Evolutionary conservation across 352 stramenopile species (phyloP).

Genomic region (Pythium guiyangense): DNA sequence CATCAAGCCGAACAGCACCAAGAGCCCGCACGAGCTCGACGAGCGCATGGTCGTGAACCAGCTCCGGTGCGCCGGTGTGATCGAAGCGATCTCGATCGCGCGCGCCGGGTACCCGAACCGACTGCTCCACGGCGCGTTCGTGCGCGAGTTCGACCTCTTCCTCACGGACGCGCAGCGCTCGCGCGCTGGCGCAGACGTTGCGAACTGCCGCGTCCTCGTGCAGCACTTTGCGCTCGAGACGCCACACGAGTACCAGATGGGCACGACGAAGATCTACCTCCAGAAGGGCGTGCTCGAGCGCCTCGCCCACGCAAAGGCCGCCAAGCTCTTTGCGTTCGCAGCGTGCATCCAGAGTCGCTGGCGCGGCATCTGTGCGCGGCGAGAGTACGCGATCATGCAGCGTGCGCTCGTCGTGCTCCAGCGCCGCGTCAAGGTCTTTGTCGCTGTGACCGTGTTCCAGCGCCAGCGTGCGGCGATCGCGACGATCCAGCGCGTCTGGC

Average conservation of each 20-base stretch:
- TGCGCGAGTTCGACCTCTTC: conserved; percentile 64
- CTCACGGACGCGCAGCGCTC: conserved; percentile 34
- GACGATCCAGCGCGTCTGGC: conserved; percentile 29
- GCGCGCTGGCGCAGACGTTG: conserved; percentile 7
- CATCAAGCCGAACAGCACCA: conserved; percentile 82
- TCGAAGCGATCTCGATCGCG: conserved; percentile 77
- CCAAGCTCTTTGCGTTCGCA: conserved; percentile 62
- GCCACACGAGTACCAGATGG: conserved; percentile 77
- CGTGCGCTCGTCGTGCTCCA: conserved; percentile 43
- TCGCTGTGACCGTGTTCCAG: conserved; percentile 29
- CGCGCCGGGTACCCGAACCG: conserved; percentile 75
- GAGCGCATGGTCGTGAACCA: conserved; percentile 75
- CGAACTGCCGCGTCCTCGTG: conserved; percentile 53
- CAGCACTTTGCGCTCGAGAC: conserved; percentile 55
- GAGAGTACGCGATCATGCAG: conserved; percentile 26
- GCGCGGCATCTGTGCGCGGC: conserved; percentile 39
- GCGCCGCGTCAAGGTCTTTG: conserved; percentile 41
- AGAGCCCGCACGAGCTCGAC: conserved; percentile 58
- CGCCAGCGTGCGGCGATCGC: conserved; percentile 15
- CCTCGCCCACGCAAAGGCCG: conserved; percentile 54
- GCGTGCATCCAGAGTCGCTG: conserved; percentile 62
- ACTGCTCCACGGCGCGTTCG: conserved; percentile 73
- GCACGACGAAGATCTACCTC: conserved; percentile 84
- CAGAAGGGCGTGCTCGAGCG: conserved; percentile 75
- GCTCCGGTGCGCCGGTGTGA: conserved; percentile 74